Base-by-base conservation (phyloP, 2,329 filamentous ascomycete genomes). In the Falciphora oryzae region DNA sequence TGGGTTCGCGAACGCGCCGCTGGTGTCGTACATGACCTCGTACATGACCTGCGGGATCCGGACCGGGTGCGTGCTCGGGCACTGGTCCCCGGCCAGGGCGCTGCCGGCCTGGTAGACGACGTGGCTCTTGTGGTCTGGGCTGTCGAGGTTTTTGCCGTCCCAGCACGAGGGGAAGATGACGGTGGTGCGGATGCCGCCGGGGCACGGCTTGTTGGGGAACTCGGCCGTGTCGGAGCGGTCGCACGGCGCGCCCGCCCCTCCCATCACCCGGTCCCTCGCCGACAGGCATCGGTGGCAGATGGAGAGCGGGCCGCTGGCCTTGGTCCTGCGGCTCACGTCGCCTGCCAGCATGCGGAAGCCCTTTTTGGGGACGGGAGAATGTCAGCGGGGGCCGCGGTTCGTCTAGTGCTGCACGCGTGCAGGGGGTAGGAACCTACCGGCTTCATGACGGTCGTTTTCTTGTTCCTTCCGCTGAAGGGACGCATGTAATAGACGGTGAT, bases 271-370 rank as follows among this genome's bases (percentile, higher is more conserved):
- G 4, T 63, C 62, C 1, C 16, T 57, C 18, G 31, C 29, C 28
- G n/a, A 10, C 2, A 57, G 50, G 53, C 62, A 63, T 14, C 62
- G 62, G 53, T 63, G 56, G 38, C 62, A 63, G 44, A 63, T 35
- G 53, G 29, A 13, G 22, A 57, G 5, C 28, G 86, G 62, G 75
- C 82, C 69, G 62, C 77, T 76, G 58, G 77, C 76, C 57, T 74
- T 69, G 57, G 80, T 81, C 66, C 85, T 82, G 67, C 79, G 78
- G 65, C 72, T 76, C 1, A 83, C 78, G 68, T 87, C 79, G 44
- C 88, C 88, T 6, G 86, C 85, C 38, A 90, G 63, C 86, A 91
- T 90, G 63, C 86, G 84, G 69, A 90, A 86, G 63, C 81, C 85
- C 25, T 79, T 73, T 0, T 27, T 10, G 25, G 22, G 28, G 57